Evolutionary conservation across 192 early-diverging fungal genomes (phyloP), one percentile per base, ranked within the genome.

Genomic region (Chytriomyces sp.): DNA sequence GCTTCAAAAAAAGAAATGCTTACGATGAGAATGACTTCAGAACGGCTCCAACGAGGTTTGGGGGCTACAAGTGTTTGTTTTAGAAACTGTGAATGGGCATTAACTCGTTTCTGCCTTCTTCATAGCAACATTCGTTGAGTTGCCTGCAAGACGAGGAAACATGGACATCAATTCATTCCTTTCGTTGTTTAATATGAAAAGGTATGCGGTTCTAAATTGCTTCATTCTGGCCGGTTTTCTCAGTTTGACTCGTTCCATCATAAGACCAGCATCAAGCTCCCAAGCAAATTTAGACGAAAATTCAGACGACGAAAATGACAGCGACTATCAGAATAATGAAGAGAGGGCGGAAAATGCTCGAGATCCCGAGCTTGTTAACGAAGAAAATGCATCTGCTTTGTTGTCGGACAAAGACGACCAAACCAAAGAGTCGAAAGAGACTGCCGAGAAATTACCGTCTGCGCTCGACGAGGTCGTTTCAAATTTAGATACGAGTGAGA

Each of bases 131-230:
- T 43, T 44, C 23, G 47, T 71, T 23, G 69, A 71, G 47, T 50
- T 71, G 13, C 69, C 69, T 28, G 69, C 69, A 24, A 20, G 69
- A 26, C 69, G 69, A 23, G 69, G 69, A 28, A 71, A 50, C 13
- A 35, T 71, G 26, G 57, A 60, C 47, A 71, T 71, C 49, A 60
- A 71, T 16, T 18, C 8, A 13, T 71, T 71, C 20, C 35, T 71
- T 18, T 9, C 49, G 20, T 26, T 59, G 50, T 71, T 35, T 26
- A 71, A 71, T 26, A 71, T 71, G 13, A 9, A 71, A 71, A 35
- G 20, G 69, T 64, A 16, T 13, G 63, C 4, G 20, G 18, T 13
- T 26, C 23, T 64, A 26, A 43, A 16, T 26, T 20, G 11, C 11
- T 64, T 23, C 5, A 43, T 28, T 23, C 35, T 13, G 63, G 6